Percentiles rank a stretch among this genome's conserved stretches.
phyloP scores from a whole-genome alignment of 805 yeast species.

The Metschnikowia dekortorum region DNA sequence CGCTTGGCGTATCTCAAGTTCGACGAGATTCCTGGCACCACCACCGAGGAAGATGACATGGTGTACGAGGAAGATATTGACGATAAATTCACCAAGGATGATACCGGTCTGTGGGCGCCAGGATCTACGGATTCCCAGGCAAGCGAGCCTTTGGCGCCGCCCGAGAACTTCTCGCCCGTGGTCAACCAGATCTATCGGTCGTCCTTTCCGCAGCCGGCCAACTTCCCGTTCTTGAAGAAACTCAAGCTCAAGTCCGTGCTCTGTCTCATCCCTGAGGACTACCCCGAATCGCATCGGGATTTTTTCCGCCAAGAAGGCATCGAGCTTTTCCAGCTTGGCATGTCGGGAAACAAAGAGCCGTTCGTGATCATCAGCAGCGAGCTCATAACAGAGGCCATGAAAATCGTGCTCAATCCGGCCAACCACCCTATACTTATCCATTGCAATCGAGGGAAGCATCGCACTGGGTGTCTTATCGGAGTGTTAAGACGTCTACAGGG shows the following conservation, averaged over 20 bases:
- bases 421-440: constrained; percentile 93
- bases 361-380: constrained; percentile 70
- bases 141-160: constrained; percentile 47
- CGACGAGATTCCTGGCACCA: constrained; percentile 24
- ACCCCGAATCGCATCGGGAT: constrained; percentile 70
- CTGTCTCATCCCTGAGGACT: constrained; percentile 86
- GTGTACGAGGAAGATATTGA: constrained; percentile 39
- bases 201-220: constrained; percentile 84
- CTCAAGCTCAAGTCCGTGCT: constrained; percentile 69
- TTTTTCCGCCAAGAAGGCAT: constrained; percentile 62
- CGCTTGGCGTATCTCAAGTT: constrained; percentile 24
- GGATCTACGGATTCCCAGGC: neutral
- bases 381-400: constrained; percentile 72
- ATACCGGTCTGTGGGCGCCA: constrained; percentile 19
- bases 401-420: constrained; percentile 73
- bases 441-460: constrained; percentile 94
- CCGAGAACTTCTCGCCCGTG: constrained; percentile 90
- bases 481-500: constrained; percentile 82
- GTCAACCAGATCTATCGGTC: constrained; percentile 71
- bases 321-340: constrained; percentile 76
- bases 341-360: constrained; percentile 95
- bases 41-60: constrained; percentile 25
- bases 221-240: constrained; percentile 62
- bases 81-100: constrained; percentile 32
- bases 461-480: constrained; percentile 96